Conservation (phyloP, 805 yeast genomes). For the Yarrowia yakushimensis region DNA sequence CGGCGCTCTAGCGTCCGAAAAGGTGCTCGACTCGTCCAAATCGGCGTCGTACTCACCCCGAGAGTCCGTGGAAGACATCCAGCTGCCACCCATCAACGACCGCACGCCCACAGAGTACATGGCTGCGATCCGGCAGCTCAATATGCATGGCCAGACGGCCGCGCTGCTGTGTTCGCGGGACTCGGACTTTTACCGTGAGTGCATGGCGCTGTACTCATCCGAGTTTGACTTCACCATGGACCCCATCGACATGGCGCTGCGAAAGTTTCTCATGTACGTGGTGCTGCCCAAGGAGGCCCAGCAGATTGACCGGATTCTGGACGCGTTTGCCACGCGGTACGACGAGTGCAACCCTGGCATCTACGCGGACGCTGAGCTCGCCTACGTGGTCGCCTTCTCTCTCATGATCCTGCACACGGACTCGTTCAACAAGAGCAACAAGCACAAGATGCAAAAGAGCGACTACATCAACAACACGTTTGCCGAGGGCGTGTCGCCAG, state of each 20-base stretch:
- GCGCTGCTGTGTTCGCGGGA: conserved; percentile 38
- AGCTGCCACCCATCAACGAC: conserved; percentile 4
- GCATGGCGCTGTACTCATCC: conserved; percentile 36
- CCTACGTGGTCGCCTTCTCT: conserved; percentile 61
- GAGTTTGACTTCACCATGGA: conserved; percentile 50
- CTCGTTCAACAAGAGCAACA: conserved; percentile 62
- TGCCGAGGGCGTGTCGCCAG: conserved; percentile 39
- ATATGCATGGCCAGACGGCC: conserved; percentile 30
- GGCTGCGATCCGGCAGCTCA: conserved; percentile 31
- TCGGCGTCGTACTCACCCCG: conserved; percentile 17
- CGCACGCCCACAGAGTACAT: conserved; percentile 11
- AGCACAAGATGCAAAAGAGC: conserved; percentile 59
- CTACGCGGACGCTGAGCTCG: conserved; percentile 47
- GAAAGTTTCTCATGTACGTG: conserved; percentile 55
- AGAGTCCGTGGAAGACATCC: conserved; percentile 12
- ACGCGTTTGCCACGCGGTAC: conserved; percentile 54
- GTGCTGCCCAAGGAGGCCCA: conserved; percentile 70
- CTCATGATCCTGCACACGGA: conserved; percentile 73
- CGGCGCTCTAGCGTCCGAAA: background rate
- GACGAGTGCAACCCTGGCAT: conserved; percentile 43
- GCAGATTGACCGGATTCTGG: conserved; percentile 67
- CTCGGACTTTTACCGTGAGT: conserved; percentile 33
- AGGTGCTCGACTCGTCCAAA: conserved; percentile 15
- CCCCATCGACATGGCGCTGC: conserved; percentile 63
- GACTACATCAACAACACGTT: conserved; percentile 54